phyloP scores from a whole-genome alignment of 495 filamentous ascomycete genomes.

The Clohesyomyces aquaticus region DNA sequence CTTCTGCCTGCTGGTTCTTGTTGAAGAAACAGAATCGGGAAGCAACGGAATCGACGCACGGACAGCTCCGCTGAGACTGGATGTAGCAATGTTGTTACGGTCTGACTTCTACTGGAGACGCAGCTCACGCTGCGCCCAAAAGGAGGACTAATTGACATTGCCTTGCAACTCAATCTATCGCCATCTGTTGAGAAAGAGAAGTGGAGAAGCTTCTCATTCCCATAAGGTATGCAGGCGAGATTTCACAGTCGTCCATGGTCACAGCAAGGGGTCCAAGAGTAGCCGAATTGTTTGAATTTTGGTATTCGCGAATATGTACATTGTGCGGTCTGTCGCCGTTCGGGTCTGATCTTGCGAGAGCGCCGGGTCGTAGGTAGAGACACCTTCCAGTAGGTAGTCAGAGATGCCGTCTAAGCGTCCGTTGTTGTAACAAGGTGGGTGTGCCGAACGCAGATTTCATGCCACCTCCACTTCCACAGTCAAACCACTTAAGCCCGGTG shows the following conservation, averaged over 20 bases:
- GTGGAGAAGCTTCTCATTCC: constrained; percentile 15
- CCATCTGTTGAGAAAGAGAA: constrained; percentile 28
- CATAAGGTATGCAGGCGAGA: constrained; percentile 23
- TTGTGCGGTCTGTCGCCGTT: background rate
- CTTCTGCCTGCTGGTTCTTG: too few relatives aligned
- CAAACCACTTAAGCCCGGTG: constrained; percentile 87
- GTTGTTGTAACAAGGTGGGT: constrained; percentile 91
- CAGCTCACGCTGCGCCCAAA: background rate
- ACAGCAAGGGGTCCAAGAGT: background rate
- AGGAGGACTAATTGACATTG: constrained; percentile 29
- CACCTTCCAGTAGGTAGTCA: constrained; percentile 69
- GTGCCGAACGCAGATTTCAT: constrained; percentile 99
- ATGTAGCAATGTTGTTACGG: constrained; percentile 35
- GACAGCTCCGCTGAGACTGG: too few relatives aligned
- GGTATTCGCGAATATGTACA: constrained; percentile 1
- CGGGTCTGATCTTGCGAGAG: background rate
- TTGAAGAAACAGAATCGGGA: too few relatives aligned
- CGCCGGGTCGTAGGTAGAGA: constrained; percentile 6
- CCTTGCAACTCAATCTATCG: constrained; percentile 21
- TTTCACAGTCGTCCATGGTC: background rate
- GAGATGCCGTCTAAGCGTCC: constrained; percentile 99
- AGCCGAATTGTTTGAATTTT: background rate
- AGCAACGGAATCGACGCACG: too few relatives aligned
- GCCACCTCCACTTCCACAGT: constrained; percentile 65
- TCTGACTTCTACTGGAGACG: constrained; percentile 11